A percentile compares a stretch with the other conserved stretches of the same genome.
Conservation (phyloP, 1,284 basidiomycete genomes). For the Trametes versicolor region DNA sequence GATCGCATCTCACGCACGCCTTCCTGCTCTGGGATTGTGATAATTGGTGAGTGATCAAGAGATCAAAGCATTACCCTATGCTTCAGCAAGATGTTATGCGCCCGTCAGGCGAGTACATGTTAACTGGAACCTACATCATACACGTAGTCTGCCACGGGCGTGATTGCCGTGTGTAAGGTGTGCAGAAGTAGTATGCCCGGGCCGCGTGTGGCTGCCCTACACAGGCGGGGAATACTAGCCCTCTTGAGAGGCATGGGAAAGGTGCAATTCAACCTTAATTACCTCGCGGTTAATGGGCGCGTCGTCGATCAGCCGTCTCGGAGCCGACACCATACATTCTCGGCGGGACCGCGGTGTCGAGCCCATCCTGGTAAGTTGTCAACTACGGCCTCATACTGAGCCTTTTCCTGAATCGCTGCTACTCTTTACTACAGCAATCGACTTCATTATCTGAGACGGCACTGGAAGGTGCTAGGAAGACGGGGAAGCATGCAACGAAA, state of each 20-base stretch:
- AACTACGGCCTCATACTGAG: not conserved
- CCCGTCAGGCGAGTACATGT: too few relatives aligned
- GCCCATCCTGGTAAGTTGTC: not conserved
- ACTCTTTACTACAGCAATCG: not conserved
- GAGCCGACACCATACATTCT: slow-evolving; percentile 5
- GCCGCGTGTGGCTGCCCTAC: not conserved
- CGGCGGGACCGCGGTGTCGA: not conserved
- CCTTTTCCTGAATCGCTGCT: not conserved
- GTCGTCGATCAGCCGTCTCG: slow-evolving; percentile 1
- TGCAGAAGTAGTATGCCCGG: too few relatives aligned
- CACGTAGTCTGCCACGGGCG: too few relatives aligned
- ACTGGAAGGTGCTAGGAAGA: not conserved
- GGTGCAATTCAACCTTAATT: not conserved
- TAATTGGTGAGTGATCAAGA: not conserved
- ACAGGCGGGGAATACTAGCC: not conserved
- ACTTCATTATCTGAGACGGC: not conserved
- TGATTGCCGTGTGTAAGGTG: too few relatives aligned
- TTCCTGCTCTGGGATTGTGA: not conserved
- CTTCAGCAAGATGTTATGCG: not conserved
- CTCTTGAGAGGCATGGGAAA: not conserved
- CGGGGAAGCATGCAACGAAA: not conserved
- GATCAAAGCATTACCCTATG: not conserved
- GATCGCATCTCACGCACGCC: slow-evolving; percentile 10
- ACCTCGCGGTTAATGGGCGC: not conserved
- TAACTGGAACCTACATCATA: too few relatives aligned